Percentiles rank a stretch among this genome's conserved stretches.
Conservation (phyloP, 2,329 filamentous ascomycete genomes). For the Scytalidium lignicola region DNA sequence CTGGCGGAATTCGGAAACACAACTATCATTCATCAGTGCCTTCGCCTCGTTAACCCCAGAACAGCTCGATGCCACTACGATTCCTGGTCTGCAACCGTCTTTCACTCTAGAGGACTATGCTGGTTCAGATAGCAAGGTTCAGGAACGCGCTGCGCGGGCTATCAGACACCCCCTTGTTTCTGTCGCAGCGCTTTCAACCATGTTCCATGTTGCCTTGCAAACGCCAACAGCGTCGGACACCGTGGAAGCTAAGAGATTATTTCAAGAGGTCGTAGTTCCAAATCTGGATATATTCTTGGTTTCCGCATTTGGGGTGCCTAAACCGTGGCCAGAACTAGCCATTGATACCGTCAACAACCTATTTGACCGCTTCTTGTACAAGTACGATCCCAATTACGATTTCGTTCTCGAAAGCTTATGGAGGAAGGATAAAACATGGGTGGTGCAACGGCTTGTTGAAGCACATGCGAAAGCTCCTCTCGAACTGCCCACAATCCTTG, state of each 20-base stretch:
- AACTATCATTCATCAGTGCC: conserved; percentile 88
- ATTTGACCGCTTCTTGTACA: conserved; percentile 79
- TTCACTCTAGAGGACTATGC: conserved; percentile 64
- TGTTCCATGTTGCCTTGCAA: conserved; percentile 60
- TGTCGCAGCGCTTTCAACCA: conserved; percentile 70
- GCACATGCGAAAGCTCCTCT: conserved; percentile 66
- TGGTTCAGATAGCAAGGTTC: conserved; percentile 53
- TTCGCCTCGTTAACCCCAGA: conserved; percentile 72
- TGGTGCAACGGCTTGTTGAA: conserved; percentile 73
- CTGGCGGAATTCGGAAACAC: conserved; percentile 82
- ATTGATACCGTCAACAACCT: conserved; percentile 70
- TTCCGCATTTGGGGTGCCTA: conserved; percentile 70
- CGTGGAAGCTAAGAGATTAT: conserved; percentile 58
- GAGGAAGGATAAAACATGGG: conserved; percentile 85
- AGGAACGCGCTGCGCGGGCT: conserved; percentile 57
- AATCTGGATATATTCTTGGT: conserved; percentile 77
- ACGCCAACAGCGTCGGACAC: conserved; percentile 57
- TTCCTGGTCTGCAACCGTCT: conserved; percentile 74
- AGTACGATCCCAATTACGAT: conserved; percentile 70
- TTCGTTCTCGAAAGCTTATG: conserved; percentile 90
- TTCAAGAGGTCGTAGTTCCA: conserved; percentile 62
- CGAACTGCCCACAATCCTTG: conserved; percentile 64
- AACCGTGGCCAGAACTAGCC: conserved; percentile 71
- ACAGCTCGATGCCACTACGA: conserved; percentile 76
- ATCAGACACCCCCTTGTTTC: conserved; percentile 85